Conservation (phyloP, 148 eudicot genomes). For the Agrostemma githago region DNA sequence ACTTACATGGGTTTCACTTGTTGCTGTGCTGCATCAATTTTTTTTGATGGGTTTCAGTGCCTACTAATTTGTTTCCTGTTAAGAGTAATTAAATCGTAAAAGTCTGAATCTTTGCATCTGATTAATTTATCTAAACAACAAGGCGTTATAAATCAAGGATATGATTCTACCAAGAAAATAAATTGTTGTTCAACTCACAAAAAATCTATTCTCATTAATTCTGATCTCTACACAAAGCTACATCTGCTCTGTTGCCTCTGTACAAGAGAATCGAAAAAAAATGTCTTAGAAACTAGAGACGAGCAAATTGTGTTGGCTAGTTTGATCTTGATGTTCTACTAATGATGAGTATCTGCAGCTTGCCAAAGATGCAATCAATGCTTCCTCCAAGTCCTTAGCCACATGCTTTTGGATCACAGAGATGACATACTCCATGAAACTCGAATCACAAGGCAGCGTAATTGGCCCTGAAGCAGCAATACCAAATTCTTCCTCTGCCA, state of each 20-base stretch:
- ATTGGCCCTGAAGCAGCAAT: constrained; percentile 16
- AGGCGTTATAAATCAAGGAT: background rate
- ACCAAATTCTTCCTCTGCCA: constrained; percentile 16
- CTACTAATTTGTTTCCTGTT: too few species aligned
- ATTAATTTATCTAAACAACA: too few species aligned
- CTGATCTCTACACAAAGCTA: background rate
- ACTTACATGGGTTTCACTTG: too few species aligned
- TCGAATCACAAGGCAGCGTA: constrained; percentile 15
- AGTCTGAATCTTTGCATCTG: too few species aligned
- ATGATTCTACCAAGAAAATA: background rate
- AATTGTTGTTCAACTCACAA: background rate
- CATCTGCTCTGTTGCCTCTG: background rate
- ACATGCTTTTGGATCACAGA: constrained; percentile 20
- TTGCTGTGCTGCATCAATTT: too few species aligned
- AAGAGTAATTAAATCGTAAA: too few species aligned
- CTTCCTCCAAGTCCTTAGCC: constrained; percentile 14
- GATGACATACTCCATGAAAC: constrained; percentile 3
- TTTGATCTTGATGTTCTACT: constrained; percentile 15
- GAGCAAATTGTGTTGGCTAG: background rate
- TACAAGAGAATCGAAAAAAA: background rate
- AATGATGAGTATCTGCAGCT: constrained; percentile 13
- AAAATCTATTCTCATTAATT: background rate
- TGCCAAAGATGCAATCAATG: constrained; percentile 9
- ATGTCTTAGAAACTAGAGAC: constrained; percentile 9
- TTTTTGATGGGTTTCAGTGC: too few species aligned